A percentile compares a stretch with the other conserved stretches of the same genome.
phyloP scores from a whole-genome alignment of 192 early-diverging fungal genomes.

The Spizellomyces punctatus region DNA sequence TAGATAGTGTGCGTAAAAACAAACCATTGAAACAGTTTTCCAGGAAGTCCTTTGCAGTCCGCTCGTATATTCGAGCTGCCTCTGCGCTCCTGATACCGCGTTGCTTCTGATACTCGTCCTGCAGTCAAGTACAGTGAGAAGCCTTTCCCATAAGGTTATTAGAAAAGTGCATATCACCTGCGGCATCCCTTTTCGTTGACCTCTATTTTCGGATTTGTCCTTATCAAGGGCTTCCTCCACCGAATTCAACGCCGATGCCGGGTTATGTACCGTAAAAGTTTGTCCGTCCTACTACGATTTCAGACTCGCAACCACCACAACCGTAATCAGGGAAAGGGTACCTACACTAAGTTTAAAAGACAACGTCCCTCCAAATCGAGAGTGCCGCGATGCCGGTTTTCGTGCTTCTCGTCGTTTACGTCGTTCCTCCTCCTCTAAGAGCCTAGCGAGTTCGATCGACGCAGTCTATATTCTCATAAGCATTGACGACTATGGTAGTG shows the following conservation, averaged over 20 bases:
- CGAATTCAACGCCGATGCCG: slow-evolving; percentile 10
- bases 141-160: too few relatives aligned
- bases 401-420: slow-evolving; percentile 11
- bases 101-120: slow-evolving; percentile 14
- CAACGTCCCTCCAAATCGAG: slow-evolving; percentile 50
- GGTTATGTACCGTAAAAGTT: slow-evolving; percentile 30
- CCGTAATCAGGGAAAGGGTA: background rate
- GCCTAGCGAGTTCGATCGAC: background rate
- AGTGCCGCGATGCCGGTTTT: slow-evolving; percentile 37
- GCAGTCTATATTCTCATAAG: background rate
- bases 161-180: background rate
- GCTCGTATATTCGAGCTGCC: slow-evolving; percentile 26
- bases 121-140: background rate
- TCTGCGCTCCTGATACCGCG: slow-evolving; percentile 20
- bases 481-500: too few relatives aligned
- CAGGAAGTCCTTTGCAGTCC: slow-evolving; percentile 38
- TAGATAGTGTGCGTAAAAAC: background rate
- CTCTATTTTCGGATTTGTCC: slow-evolving; percentile 8
- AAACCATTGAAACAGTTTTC: slow-evolving; percentile 49
- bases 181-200: background rate
- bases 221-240: slow-evolving; percentile 33
- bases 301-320: background rate
- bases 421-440: slow-evolving; percentile 28
- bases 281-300: slow-evolving; percentile 24
- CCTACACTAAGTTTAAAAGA: slow-evolving; percentile 35